phyloP scores from a whole-genome alignment of 148 eudicot species.

The Nepenthes gracilis region DNA sequence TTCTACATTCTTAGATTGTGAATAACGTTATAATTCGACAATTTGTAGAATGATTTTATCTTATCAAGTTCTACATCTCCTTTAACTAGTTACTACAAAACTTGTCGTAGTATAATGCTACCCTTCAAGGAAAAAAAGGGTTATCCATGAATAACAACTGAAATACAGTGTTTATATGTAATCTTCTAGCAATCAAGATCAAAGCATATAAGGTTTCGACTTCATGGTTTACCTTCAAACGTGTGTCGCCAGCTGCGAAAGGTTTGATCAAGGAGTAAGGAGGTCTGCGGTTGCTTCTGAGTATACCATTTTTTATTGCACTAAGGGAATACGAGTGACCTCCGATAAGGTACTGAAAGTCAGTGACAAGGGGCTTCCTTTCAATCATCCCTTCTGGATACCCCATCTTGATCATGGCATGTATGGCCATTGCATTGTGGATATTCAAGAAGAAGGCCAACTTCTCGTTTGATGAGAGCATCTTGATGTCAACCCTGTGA shows the following conservation, averaged over 20 bases:
- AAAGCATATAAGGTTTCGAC: background rate
- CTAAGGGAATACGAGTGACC: conserved; percentile 66
- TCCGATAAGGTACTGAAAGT: conserved; percentile 72
- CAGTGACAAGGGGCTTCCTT: conserved; percentile 59
- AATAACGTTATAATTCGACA: too few species aligned
- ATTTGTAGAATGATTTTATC: too few species aligned
- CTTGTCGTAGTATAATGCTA: too few species aligned
- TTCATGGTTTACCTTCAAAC: conserved; percentile 49
- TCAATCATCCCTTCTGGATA: conserved; percentile 73
- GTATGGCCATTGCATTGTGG: conserved; percentile 84
- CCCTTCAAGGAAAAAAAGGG: too few species aligned
- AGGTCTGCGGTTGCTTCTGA: conserved; percentile 75
- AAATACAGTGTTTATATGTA: too few species aligned
- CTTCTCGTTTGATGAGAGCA: conserved; percentile 55
- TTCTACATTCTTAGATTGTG: too few species aligned
- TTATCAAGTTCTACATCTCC: too few species aligned
- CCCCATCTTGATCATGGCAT: conserved; percentile 71
- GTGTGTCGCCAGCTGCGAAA: conserved; percentile 54
- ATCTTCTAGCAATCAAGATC: too few species aligned
- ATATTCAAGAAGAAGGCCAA: conserved; percentile 81
- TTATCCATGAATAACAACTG: too few species aligned
- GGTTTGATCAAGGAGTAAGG: conserved; percentile 74
- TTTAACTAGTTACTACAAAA: too few species aligned
- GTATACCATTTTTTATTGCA: conserved; percentile 66
- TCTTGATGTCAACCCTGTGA: conserved; percentile 52